A percentile compares a stretch with the other conserved stretches of the same genome.
Conservation (phyloP, 345 rosid species). For the Boechera stricta region DNA sequence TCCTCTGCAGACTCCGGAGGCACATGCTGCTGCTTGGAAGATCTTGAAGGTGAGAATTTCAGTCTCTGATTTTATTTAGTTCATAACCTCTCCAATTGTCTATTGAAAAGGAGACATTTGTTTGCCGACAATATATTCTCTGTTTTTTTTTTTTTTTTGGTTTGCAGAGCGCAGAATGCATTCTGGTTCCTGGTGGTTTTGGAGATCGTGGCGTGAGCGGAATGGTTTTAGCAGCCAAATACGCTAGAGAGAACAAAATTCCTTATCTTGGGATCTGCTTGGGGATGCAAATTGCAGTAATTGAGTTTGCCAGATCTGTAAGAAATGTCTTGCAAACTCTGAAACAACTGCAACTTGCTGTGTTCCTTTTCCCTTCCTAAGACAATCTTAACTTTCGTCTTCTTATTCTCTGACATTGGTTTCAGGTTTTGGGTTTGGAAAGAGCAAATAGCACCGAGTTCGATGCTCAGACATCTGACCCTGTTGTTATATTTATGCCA, state of each 20-base stretch:
- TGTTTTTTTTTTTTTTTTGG: background rate
- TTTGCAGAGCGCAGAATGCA: slow-evolving; percentile 85
- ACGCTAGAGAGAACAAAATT: slow-evolving; percentile 86
- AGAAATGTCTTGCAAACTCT: slow-evolving; percentile 41
- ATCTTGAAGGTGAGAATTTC: slow-evolving; percentile 68
- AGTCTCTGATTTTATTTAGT: slow-evolving; percentile 19
- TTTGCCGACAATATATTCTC: slow-evolving; percentile 3
- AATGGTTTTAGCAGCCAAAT: slow-evolving; percentile 93
- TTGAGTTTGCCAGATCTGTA: slow-evolving; percentile 92
- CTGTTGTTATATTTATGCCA: slow-evolving; percentile 93
- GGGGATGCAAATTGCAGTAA: slow-evolving; percentile 98
- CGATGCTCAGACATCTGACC: slow-evolving; percentile 74
- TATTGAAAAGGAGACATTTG: slow-evolving; percentile 15
- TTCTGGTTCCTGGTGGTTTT: slow-evolving; percentile 97
- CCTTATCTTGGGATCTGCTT: slow-evolving; percentile 97
- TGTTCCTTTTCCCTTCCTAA: background rate
- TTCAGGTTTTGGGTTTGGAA: slow-evolving; percentile 80
- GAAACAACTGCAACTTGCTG: slow-evolving; percentile 11
- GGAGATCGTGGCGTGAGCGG: slow-evolving; percentile 98
- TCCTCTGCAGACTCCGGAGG: slow-evolving; percentile 74
- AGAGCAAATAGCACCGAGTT: slow-evolving; percentile 89
- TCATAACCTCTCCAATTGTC: slow-evolving; percentile 14
- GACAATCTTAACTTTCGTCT: slow-evolving; percentile 14
- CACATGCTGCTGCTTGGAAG: slow-evolving; percentile 85
- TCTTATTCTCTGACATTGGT: slow-evolving; percentile 31